These are phyloP conservation scores for Apodospora peruviana DNA, from an alignment of 495 filamentous ascomycete genomes.

Conservation along the genomic window DNA sequence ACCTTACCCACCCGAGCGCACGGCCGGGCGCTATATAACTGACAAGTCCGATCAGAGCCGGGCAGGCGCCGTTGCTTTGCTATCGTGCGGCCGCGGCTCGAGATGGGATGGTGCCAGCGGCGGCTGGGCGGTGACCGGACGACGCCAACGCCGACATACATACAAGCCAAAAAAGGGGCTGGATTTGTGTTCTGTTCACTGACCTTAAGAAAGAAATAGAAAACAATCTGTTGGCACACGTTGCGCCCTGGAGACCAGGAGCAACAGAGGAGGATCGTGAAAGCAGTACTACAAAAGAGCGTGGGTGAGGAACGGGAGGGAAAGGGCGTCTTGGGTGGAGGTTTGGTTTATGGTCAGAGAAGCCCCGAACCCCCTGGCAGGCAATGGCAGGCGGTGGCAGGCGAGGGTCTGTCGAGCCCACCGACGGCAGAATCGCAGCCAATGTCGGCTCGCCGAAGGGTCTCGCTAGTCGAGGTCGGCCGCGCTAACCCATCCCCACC, in stretches of 20 bases:
- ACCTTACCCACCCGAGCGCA: neutral
- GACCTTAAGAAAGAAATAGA: conserved; percentile 12
- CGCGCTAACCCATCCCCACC: conserved; percentile 24
- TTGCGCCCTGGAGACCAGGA: conserved; percentile 35
- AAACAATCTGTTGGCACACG: conserved; percentile 30
- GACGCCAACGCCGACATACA: too few relatives aligned
- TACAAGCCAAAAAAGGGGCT: too few relatives aligned
- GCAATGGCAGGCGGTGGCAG: conserved; percentile 16
- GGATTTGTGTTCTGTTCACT: too few relatives aligned
- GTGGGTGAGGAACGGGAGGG: conserved; percentile 24
- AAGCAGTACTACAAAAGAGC: conserved; percentile 30
- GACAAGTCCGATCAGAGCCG: neutral
- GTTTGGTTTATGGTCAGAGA: conserved; percentile 24
- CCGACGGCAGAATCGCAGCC: conserved; percentile 16
- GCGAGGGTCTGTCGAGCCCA: conserved; percentile 3
- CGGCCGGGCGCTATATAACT: neutral
- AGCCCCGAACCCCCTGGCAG: neutral
- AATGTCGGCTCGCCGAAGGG: conserved; percentile 15
- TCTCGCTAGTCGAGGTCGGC: conserved; percentile 16
- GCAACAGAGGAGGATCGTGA: conserved; percentile 19
- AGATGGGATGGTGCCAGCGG: neutral
- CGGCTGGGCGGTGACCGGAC: too few relatives aligned
- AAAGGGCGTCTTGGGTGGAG: conserved; percentile 31
- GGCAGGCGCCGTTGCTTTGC: neutral
- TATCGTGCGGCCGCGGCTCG: neutral